Conservation (phyloP, 441 rosid genomes). For the Melianthus villosus region DNA sequence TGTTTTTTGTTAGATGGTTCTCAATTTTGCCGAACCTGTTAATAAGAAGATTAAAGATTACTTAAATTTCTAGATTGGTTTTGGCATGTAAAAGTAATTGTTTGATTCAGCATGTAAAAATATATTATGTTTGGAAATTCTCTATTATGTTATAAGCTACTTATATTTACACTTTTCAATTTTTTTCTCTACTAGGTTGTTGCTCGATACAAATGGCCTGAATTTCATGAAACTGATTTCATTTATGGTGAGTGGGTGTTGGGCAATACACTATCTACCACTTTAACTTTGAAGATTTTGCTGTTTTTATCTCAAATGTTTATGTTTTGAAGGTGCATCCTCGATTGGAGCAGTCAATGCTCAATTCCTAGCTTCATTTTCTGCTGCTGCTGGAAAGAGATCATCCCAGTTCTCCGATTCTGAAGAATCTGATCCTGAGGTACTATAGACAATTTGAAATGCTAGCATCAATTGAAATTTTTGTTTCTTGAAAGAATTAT, state of each 20-base stretch:
- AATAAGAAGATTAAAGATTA: not conserved
- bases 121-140: not conserved
- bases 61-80: not conserved
- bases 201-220: conserved; percentile 75
- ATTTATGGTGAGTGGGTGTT: conserved; percentile 39
- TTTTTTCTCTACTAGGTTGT: conserved; percentile 33
- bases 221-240: conserved; percentile 59
- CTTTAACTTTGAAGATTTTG: not conserved
- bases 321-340: conserved; percentile 45
- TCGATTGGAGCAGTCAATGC: conserved; percentile 64
- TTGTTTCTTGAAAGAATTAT: conserved; percentile 6
- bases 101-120: conserved; percentile 5
- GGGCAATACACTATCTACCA: not conserved
- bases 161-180: conserved; percentile 1
- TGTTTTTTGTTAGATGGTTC: too few species aligned
- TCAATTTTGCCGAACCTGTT: too few species aligned
- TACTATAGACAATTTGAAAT: conserved; percentile 9
- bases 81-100: conserved; percentile 3
- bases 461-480: too few species aligned
- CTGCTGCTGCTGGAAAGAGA: conserved; percentile 74
- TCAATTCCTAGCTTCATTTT: conserved; percentile 67
- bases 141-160: not conserved
- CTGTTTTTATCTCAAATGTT: not conserved
- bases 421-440: conserved; percentile 96
- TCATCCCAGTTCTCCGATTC: conserved; percentile 38